These are phyloP conservation scores for Monilinia laxa DNA, from an alignment of 2,329 filamentous ascomycete genomes.

Conservation along the genomic window DNA sequence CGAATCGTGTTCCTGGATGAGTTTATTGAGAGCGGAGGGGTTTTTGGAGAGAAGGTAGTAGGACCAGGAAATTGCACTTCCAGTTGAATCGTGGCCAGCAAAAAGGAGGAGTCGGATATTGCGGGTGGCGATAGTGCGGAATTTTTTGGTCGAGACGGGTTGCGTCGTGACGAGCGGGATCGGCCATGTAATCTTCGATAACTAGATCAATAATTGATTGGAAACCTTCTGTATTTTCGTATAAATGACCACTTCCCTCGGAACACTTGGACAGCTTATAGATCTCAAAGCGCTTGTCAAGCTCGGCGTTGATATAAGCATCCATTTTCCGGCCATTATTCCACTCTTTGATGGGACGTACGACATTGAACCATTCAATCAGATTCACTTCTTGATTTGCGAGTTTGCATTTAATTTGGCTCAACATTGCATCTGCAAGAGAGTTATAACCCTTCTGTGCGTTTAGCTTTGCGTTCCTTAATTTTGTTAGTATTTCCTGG, in stretches of 20 bases:
- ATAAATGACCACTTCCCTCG: conserved; percentile 13
- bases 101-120: conserved; percentile 31
- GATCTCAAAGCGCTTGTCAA: conserved; percentile 30
- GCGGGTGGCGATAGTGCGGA: conserved; percentile 26
- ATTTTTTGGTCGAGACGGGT: conserved; percentile 24
- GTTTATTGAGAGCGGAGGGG: conserved; percentile 25
- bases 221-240: background rate
- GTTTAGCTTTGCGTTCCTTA: conserved; percentile 25
- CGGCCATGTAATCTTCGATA: conserved; percentile 29
- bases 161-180: conserved; percentile 12
- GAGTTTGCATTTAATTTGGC: conserved; percentile 29
- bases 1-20: conserved; percentile 32
- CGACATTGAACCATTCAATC: conserved; percentile 27
- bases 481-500: background rate
- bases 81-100: conserved; percentile 33
- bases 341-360: conserved; percentile 28
- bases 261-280: conserved; percentile 1
- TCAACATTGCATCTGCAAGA: conserved; percentile 29
- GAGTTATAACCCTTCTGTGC: conserved; percentile 30
- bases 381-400: conserved; percentile 28
- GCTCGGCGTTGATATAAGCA: conserved; percentile 30
- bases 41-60: conserved; percentile 31
- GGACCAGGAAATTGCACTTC: conserved; percentile 27
- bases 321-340: conserved; percentile 31
- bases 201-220: conserved; percentile 32